phyloP scores from a whole-genome alignment of 108 stramenopile species.

The Cyclotella cryptica region DNA sequence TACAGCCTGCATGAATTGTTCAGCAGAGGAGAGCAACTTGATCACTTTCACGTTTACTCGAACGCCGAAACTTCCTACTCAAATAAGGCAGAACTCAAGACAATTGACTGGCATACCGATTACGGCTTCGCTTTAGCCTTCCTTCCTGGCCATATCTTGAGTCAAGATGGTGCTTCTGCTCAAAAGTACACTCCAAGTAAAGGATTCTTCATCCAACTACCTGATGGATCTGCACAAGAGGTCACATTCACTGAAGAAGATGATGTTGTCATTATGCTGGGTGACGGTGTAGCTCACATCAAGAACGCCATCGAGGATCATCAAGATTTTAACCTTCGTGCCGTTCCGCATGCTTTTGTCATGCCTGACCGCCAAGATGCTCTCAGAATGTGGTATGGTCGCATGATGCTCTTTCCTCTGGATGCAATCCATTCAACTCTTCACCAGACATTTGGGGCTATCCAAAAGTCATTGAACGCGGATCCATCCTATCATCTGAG shows the following conservation, averaged over 20 bases:
- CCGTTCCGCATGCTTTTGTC: conserved; percentile 16
- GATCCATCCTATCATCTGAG: conserved; percentile 14
- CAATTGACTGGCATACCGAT: conserved; percentile 22
- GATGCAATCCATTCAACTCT: conserved; percentile 6
- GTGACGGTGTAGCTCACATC: conserved; percentile 18
- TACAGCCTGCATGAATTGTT: conserved; percentile 5
- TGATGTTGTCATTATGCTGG: conserved; percentile 17
- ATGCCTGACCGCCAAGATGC: background rate
- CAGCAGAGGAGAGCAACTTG: conserved; percentile 11
- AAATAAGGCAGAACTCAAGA: background rate
- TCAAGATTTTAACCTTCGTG: background rate
- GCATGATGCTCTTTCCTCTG: conserved; percentile 19
- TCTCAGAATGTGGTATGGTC: conserved; percentile 11
- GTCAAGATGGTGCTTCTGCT: background rate
- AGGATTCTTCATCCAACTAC: conserved; percentile 13
- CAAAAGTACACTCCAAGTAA: conserved; percentile 9
- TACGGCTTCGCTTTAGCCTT: conserved; percentile 17
- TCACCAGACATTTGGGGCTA: conserved; percentile 1
- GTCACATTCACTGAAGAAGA: conserved; percentile 14
- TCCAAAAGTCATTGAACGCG: conserved; percentile 1
- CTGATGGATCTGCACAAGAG: conserved; percentile 12
- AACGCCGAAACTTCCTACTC: background rate
- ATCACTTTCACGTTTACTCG: conserved; percentile 10
- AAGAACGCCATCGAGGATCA: conserved; percentile 6
- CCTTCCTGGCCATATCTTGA: conserved; percentile 7